Base-by-base conservation (phyloP, 805 yeast genomes). In the Blastobotrys muscicola region DNA sequence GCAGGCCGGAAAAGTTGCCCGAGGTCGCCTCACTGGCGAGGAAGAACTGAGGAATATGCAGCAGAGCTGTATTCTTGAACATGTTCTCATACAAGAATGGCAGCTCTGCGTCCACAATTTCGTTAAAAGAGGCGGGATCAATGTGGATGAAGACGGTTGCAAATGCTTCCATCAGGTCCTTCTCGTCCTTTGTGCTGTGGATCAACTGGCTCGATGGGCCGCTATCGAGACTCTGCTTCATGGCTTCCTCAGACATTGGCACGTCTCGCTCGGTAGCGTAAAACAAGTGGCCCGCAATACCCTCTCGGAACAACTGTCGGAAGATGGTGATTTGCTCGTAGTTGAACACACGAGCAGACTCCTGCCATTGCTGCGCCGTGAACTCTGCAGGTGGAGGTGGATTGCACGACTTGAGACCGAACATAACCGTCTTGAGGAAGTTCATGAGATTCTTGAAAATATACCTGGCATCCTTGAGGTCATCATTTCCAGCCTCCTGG, bases 91-190 rank as follows among this genome's bases (percentile, higher is more conserved):
- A 86, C 61, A 89, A 68, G 53, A 75, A 78, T 15, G 80, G 84
- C 45, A 90, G 69, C 61, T 92, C 95, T 2, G 80, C 71, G 49
- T 79, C 85, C 8, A 87, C 80, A 49, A 92, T 82, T 63, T 92
- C 98, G 59, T 85, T 89, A 63, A 94, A 94, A 0, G 97, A 84
- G 0, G 97, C 87, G 14, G 95, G 89, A 57, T 94, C 99, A 44
- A 94, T 75, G 58, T 86, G 95, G 52, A 87, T 85, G 62, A 86
- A 92, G 54, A 92, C 85, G 1, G 95, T 82, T 0, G 96, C 96
- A 59, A 92, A 78, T 2, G 87, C 81, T 57, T 94, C 98, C 95
- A 92, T 87, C 45, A 89, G 68, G 54, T 92, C 98, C 53, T 89
- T 86, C 46, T 89, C 96, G 56, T 90, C 97, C 53, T 86, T 87